Percentiles rank a stretch among this genome's conserved stretches.
Evolutionary conservation across 2,329 filamentous ascomycete genomes (phyloP).

Genomic region (Plectosphaerella cucumerina): DNA sequence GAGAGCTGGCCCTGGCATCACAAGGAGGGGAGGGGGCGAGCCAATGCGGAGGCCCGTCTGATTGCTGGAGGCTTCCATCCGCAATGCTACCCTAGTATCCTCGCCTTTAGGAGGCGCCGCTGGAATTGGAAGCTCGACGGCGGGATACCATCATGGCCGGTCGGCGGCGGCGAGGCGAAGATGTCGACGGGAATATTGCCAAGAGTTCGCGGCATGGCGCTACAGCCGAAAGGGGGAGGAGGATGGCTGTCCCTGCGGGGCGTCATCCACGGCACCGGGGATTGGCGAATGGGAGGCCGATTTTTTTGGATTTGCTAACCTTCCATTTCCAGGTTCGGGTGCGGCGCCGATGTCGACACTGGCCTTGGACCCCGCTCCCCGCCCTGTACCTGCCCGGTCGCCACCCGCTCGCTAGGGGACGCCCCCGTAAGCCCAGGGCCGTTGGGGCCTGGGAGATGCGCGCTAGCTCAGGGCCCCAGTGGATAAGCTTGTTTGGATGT

Average conservation of each 20-base stretch:
- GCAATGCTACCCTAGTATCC: neutral
- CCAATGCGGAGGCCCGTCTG: neutral
- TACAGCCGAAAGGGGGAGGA: constrained; percentile 2
- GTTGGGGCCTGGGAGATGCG: neutral
- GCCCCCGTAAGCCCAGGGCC: neutral
- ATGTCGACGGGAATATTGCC: constrained; percentile 4
- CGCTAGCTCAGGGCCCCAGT: neutral
- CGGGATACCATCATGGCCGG: neutral
- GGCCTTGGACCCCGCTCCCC: neutral
- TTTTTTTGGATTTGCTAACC: constrained; percentile 1
- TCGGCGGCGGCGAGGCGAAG: neutral
- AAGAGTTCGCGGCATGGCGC: neutral
- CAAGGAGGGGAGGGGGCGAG: too few relatives aligned
- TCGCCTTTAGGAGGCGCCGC: neutral
- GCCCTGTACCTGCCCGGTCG: neutral
- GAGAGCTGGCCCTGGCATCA: too few relatives aligned
- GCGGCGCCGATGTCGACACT: neutral
- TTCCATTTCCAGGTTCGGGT: neutral
- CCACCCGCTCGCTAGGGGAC: neutral
- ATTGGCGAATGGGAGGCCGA: neutral
- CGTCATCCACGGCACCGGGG: neutral
- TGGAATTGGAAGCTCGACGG: neutral
- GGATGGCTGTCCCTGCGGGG: neutral
- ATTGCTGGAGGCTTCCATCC: neutral
- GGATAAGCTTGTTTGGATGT: neutral